These are phyloP conservation scores for Haplosporangium sp. DNA, from an alignment of 371 early-diverging fungal species.

Conservation along the genomic window DNA sequence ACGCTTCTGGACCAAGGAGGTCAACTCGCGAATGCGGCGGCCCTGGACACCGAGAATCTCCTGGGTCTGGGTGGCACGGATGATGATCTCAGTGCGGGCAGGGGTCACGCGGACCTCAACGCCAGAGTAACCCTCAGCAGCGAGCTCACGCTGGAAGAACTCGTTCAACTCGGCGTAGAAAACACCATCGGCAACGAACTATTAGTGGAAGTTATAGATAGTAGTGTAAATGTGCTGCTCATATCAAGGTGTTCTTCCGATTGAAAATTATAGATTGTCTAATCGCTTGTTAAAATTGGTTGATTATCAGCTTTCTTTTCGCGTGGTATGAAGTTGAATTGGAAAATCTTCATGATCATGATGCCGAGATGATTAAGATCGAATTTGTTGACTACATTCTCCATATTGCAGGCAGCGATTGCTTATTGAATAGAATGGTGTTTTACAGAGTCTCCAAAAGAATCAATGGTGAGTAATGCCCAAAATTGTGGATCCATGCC, in stretches of 20 bases:
- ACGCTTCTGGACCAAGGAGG: conserved; percentile 98
- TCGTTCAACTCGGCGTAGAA: conserved; percentile 99
- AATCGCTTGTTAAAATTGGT: too few species aligned
- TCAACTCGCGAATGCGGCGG: conserved; percentile 98
- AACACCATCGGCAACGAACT: conserved; percentile 99
- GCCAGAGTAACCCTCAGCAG: conserved; percentile 84
- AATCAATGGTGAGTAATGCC: not conserved
- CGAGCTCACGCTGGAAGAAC: conserved; percentile 96
- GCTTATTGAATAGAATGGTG: too few species aligned
- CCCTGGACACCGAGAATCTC: conserved; percentile 99
- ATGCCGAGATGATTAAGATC: conserved; percentile 2
- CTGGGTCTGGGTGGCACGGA: conserved; percentile 99
- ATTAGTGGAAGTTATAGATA: conserved; percentile 33
- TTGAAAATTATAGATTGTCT: too few species aligned
- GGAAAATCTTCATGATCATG: conserved; percentile 15
- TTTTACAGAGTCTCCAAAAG: not conserved
- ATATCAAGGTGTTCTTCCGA: not conserved
- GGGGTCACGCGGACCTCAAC: conserved; percentile 99
- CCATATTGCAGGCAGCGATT: not conserved
- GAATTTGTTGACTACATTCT: not conserved
- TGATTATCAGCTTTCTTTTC: too few species aligned
- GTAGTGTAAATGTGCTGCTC: not conserved
- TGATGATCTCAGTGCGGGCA: conserved; percentile 99
- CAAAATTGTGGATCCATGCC: too few species aligned
- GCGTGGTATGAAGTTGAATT: conserved; percentile 2